Evolutionary conservation across 352 stramenopile species (phyloP), one percentile per base, ranked within the genome.

Genomic region (Pythium coloratum): DNA sequence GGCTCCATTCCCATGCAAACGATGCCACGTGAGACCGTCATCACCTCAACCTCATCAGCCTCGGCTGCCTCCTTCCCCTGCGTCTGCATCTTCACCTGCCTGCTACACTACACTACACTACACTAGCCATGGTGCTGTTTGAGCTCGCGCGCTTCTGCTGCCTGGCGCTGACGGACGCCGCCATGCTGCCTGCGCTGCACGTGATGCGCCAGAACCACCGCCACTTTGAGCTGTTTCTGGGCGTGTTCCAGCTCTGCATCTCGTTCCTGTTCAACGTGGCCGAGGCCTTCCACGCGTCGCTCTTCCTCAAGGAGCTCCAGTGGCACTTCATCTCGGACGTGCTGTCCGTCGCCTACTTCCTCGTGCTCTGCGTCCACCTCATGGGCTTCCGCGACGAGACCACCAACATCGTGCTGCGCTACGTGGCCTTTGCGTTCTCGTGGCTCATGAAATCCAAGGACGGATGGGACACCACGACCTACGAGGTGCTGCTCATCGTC

Each of bases 151-250:
- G 83, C 64, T 91, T 92, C 71, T 77, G 73, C 63, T 87, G 90
- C 72, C 65, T 92, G 57, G 82, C 79, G 66, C 74, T 94, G 34
- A 91, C 84, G 47, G 82, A 94, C 63, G 74, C 74, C 10, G 81
- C 82, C 32, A 91, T 95, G 77, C 63, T 93, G 53, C 86, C 86
- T 53, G 84, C 86, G 65, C 79, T 95, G 55, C 64, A 76, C 53
- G 80, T 95, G 44, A 93, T 95, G 86, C 82, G 84, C 72, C 69
- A 72, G 53, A 95, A 95, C 66, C 80, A 88, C 49, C 86, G 88
- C 10, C 89, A 96, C 73, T 96, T 96, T 64, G 89, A 96, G 82
- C 76, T 96, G 64, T 96, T 95, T 62, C 72, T 96, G n/a, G 89
- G 89, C 58, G 63, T 92, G 54, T 81, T 95, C 68, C 88, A 96